Evolutionary conservation across 768 basidiomycete species (phyloP).

Genomic region (Dacryopinax spathularia): DNA sequence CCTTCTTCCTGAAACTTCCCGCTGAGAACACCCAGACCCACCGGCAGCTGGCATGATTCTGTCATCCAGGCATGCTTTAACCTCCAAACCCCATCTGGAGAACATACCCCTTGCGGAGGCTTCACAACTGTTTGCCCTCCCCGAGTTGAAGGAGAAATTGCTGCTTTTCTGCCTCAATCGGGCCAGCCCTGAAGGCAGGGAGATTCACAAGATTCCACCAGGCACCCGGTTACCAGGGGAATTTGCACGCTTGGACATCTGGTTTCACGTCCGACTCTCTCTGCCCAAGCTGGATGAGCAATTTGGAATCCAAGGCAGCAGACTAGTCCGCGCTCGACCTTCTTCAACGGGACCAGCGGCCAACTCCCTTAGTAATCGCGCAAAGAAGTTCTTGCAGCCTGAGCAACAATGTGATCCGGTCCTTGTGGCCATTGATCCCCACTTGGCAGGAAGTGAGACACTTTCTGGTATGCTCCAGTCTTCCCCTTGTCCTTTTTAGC

Average conservation of each 20-base stretch:
- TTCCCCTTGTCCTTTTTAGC: background rate
- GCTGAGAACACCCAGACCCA: background rate
- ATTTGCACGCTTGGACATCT: background rate
- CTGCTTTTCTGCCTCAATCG: background rate
- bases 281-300: background rate
- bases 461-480: background rate
- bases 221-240: background rate
- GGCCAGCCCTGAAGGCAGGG: background rate
- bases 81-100: background rate
- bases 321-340: background rate
- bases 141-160: background rate
- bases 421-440: background rate
- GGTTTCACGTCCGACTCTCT: background rate
- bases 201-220: background rate
- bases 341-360: background rate
- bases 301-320: background rate
- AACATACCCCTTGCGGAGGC: background rate
- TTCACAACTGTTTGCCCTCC: background rate
- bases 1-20: too few species aligned
- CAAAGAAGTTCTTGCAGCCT: background rate
- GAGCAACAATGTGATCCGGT: background rate
- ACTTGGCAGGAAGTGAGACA: background rate
- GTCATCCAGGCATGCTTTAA: background rate
- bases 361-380: background rate
- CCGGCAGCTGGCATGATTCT: background rate